These are phyloP conservation scores for Physcomitrellopsis africana DNA, from an alignment of 225 moss, liverwort and hornwort species.

Conservation along the genomic window DNA sequence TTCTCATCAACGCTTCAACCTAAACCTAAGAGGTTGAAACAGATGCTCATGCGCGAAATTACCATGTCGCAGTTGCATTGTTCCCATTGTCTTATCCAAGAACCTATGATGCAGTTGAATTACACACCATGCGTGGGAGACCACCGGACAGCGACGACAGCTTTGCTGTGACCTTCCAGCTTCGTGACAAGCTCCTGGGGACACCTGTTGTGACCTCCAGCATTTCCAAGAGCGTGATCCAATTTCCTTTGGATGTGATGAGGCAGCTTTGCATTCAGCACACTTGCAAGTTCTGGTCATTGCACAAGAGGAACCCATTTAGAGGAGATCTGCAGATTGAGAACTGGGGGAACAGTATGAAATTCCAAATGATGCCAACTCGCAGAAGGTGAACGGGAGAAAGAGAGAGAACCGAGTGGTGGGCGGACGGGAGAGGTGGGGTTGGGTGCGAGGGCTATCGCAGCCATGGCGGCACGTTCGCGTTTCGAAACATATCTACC, in stretches of 20 bases:
- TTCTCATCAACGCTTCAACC: background rate
- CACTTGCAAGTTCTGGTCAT: constrained; percentile 57
- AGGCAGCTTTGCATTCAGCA: constrained; percentile 62
- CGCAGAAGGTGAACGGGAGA: background rate
- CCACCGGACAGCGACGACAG: constrained; percentile 82
- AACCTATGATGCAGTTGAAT: background rate
- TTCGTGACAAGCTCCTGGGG: constrained; percentile 56
- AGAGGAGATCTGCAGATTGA: background rate
- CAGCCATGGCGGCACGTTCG: constrained; percentile 74
- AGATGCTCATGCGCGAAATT: constrained; percentile 14
- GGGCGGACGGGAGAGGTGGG: constrained; percentile 52
- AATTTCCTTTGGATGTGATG: constrained; percentile 59
- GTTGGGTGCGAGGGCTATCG: constrained; percentile 29
- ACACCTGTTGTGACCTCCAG: constrained; percentile 61
- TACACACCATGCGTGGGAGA: constrained; percentile 82
- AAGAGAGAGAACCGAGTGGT: constrained; percentile 62
- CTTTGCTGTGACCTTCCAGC: constrained; percentile 76
- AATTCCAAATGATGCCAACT: too few relatives aligned
- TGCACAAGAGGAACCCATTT: constrained; percentile 7
- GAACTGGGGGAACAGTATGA: background rate
- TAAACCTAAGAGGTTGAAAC: constrained; percentile 4
- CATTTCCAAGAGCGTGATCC: constrained; percentile 59
- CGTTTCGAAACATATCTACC: constrained; percentile 85
- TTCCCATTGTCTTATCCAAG: background rate
- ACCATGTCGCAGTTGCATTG: background rate